Percentiles rank a stretch among this genome's conserved stretches.
Conservation (phyloP, 2,329 filamentous ascomycete species). For the Diaporthe humulicola region DNA sequence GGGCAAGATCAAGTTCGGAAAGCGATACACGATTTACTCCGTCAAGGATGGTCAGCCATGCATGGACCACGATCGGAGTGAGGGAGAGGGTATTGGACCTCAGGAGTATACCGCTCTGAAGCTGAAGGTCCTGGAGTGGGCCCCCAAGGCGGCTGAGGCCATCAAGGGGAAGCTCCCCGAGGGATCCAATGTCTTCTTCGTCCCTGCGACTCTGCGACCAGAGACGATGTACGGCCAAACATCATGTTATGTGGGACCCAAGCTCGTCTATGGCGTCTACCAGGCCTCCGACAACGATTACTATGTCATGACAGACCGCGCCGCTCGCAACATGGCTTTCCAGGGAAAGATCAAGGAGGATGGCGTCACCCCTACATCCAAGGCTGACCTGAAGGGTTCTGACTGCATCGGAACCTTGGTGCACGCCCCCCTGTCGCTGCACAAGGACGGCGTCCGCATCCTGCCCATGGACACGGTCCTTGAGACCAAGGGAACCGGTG, state of each 20-base stretch:
- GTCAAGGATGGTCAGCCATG: constrained; percentile 87
- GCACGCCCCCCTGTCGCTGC: constrained; percentile 87
- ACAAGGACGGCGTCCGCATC: constrained; percentile 87
- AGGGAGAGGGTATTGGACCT: constrained; percentile 53
- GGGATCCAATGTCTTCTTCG: constrained; percentile 85
- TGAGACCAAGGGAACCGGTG: constrained; percentile 93
- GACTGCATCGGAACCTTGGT: constrained; percentile 90
- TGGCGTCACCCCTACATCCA: constrained; percentile 77
- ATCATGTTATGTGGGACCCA: constrained; percentile 94
- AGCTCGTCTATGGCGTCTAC: constrained; percentile 90
- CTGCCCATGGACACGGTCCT: constrained; percentile 96
- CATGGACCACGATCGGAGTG: constrained; percentile 62
- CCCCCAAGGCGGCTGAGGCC: constrained; percentile 77
- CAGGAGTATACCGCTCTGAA: constrained; percentile 91
- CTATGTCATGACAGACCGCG: constrained; percentile 84
- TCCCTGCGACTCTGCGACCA: constrained; percentile 91
- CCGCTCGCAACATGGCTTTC: constrained; percentile 93
- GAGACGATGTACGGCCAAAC: constrained; percentile 99
- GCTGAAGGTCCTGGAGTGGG: constrained; percentile 91
- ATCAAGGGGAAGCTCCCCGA: constrained; percentile 84
- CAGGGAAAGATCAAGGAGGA: constrained; percentile 87
- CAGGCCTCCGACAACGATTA: constrained; percentile 83
- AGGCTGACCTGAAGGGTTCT: constrained; percentile 81
- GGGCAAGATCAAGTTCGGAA: constrained; percentile 92
- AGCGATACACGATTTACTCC: constrained; percentile 89